Evolutionary conservation across 306 rosid genomes (phyloP).

Genomic region (Fragaria vesca): DNA sequence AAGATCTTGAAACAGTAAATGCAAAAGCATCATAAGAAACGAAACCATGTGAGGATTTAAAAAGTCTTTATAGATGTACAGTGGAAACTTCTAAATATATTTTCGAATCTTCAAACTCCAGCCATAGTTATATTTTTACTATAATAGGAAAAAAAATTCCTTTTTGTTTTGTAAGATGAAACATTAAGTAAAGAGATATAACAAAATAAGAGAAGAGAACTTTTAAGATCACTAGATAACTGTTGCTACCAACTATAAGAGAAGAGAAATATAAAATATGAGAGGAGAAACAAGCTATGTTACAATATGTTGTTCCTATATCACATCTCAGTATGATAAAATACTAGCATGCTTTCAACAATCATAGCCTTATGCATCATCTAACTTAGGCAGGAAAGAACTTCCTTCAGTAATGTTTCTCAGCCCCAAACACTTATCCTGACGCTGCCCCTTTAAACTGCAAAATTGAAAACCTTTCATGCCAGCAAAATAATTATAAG

Average conservation of each 20-base stretch:
- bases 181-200: not conserved
- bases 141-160: not conserved
- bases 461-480: slow-evolving; percentile 36
- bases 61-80: not conserved
- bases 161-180: not conserved
- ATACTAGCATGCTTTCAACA: slow-evolving; percentile 11
- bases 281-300: not conserved
- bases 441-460: slow-evolving; percentile 40
- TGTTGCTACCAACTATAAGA: not conserved
- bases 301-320: not conserved
- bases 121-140: not conserved
- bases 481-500: slow-evolving; percentile 24
- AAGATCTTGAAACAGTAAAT: slow-evolving; percentile 1
- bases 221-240: not conserved
- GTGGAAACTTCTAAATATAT: not conserved
- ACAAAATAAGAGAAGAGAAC: not conserved
- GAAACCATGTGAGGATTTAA: not conserved
- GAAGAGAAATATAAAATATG: not conserved
- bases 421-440: slow-evolving; percentile 37
- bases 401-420: slow-evolving; percentile 37
- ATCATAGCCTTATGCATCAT: slow-evolving; percentile 15
- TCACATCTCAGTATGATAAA: not conserved
- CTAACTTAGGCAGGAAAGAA: slow-evolving; percentile 33
- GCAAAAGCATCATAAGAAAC: not conserved
- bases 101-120: not conserved